Evolutionary conservation across 164 flowering plant species (phyloP).

Genomic region (Piper longum): DNA sequence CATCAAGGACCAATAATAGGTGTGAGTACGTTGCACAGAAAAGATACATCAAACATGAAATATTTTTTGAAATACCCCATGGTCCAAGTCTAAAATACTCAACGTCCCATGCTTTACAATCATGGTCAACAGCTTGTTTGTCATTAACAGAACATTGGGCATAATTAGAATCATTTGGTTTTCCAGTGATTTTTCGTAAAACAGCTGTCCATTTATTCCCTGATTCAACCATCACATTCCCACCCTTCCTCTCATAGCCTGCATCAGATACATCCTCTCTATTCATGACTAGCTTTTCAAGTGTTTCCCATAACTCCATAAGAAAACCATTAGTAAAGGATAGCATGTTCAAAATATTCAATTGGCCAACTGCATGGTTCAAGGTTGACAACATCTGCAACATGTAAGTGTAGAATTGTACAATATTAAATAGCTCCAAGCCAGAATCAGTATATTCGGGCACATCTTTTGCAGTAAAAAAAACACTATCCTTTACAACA

Average conservation of each 20-base stretch:
- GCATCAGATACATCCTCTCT: conserved; percentile 14
- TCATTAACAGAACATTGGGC: conserved; percentile 13
- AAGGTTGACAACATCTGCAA: conserved; percentile 54
- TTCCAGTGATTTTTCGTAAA: conserved; percentile 61
- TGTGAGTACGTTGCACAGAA: conserved; percentile 87
- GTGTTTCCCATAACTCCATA: conserved; percentile 40
- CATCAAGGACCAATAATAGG: conserved; percentile 83
- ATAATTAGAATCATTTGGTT: conserved; percentile 28
- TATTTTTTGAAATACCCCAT: conserved; percentile 48
- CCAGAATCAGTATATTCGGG: conserved; percentile 9
- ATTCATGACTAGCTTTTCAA: conserved; percentile 41
- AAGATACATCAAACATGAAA: conserved; percentile 59
- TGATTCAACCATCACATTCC: conserved; percentile 31
- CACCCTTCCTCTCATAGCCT: conserved; percentile 30
- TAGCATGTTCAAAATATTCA: conserved; percentile 79
- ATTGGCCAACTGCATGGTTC: conserved; percentile 42
- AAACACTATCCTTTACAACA: conserved; percentile 15
- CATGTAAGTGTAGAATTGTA: conserved; percentile 56
- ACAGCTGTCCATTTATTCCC: conserved; percentile 59
- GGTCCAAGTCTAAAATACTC: conserved; percentile 60
- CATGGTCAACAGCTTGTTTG: conserved; percentile 16
- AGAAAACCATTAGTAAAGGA: conserved; percentile 89
- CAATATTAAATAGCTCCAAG: conserved; percentile 49
- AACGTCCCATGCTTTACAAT: conserved; percentile 54
- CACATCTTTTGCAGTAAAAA: conserved; percentile 4